Percentiles rank a stretch among this genome's conserved stretches.
phyloP scores from a whole-genome alignment of 2,329 filamentous ascomycete genomes.

The Aspergillus piperis region DNA sequence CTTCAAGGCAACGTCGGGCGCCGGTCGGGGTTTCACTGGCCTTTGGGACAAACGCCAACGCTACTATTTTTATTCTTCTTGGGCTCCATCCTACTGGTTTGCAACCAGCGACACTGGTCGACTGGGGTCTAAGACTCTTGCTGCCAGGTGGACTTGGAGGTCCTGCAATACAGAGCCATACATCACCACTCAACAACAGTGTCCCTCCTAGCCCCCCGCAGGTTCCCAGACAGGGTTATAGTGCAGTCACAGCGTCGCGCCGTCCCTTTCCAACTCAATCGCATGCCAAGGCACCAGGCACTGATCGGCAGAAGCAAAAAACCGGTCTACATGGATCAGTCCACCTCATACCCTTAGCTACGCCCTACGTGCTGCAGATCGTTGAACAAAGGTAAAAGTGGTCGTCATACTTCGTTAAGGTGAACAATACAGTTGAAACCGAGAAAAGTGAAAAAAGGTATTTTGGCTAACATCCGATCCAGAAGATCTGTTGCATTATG shows the following conservation, averaged over 20 bases:
- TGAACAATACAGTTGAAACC: slow-evolving; percentile 32
- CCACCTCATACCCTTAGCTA: not conserved
- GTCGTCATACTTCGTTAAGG: slow-evolving; percentile 43
- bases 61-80: not conserved
- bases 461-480: slow-evolving; percentile 43
- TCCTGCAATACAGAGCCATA: not conserved
- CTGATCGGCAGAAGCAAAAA: not conserved
- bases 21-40: not conserved
- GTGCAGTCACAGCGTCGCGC: not conserved
- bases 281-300: not conserved
- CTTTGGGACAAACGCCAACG: not conserved
- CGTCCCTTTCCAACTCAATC: not conserved
- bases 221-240: not conserved
- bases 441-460: slow-evolving; percentile 30
- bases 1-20: not conserved
- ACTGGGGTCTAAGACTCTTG: not conserved
- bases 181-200: not conserved
- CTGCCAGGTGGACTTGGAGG: not conserved
- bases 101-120: not conserved
- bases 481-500: slow-evolving; percentile 39
- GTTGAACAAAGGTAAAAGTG: slow-evolving; percentile 28
- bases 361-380: slow-evolving; percentile 8
- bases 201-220: no score
- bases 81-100: not conserved
- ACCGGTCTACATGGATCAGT: not conserved